These are phyloP conservation scores for Vanrija pseudolonga DNA, from an alignment of 1,284 basidiomycete genomes.

Conservation along the genomic window DNA sequence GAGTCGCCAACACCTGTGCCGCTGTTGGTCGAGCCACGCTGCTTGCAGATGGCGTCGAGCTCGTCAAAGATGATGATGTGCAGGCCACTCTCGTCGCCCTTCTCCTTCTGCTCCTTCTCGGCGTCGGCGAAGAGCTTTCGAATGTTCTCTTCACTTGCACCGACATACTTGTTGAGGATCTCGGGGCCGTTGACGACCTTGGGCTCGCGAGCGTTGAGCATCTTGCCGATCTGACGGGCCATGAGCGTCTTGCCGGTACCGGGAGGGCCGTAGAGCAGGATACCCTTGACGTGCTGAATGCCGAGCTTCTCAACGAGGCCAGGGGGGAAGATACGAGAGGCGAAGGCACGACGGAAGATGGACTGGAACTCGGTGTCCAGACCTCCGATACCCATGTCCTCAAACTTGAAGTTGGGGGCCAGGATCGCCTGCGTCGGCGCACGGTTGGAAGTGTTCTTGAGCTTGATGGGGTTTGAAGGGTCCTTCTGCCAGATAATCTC, in stretches of 20 bases:
- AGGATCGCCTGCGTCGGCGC: slow-evolving; percentile 92
- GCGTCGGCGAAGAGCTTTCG: slow-evolving; percentile 96
- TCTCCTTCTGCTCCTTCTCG: slow-evolving; percentile 98
- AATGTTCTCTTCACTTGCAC: slow-evolving; percentile 97
- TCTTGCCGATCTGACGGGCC: slow-evolving; percentile 98
- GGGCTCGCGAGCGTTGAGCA: slow-evolving; percentile 96
- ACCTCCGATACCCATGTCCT: slow-evolving; percentile 99
- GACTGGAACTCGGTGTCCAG: slow-evolving; percentile 91
- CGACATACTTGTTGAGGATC: slow-evolving; percentile 90
- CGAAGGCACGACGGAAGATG: slow-evolving; percentile 98
- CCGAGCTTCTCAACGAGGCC: slow-evolving; percentile 96
- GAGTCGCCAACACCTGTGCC: slow-evolving; percentile 99
- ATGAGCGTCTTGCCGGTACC: slow-evolving; percentile 99
- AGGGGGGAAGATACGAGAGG: slow-evolving; percentile 95
- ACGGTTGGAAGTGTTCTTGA: slow-evolving; percentile 88
- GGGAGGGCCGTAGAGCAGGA: slow-evolving; percentile 91
- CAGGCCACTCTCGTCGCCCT: slow-evolving; percentile 95
- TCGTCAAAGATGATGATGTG: slow-evolving; percentile 99
- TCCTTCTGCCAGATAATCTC: slow-evolving; percentile 87
- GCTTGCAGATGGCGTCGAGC: slow-evolving; percentile 97
- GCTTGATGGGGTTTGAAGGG: slow-evolving; percentile 72
- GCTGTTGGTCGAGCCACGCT: slow-evolving; percentile 78
- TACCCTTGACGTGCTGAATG: slow-evolving; percentile 98
- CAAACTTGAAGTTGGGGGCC: slow-evolving; percentile 98
- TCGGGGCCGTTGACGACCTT: slow-evolving; percentile 99